Percentiles rank a stretch among this genome's conserved stretches.
Conservation (phyloP, 1,139 yeast genomes). For the Suzukiozyma palmioleophila region DNA sequence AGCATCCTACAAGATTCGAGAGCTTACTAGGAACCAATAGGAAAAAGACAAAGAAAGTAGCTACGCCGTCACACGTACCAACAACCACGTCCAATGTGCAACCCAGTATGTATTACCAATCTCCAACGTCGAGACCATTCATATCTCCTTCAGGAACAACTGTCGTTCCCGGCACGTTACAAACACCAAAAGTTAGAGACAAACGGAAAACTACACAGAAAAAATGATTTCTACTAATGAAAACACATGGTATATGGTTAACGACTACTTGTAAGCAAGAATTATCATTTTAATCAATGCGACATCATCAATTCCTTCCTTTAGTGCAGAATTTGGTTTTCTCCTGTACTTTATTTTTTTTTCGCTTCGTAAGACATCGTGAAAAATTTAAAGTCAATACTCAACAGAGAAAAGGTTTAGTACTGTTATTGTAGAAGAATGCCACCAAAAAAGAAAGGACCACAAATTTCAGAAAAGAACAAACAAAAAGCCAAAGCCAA, state of each 20-base stretch:
- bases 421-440: slow-evolving; percentile 21
- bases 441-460: slow-evolving; percentile 72
- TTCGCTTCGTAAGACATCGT: slow-evolving; percentile 1
- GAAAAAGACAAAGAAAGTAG: slow-evolving; percentile 22
- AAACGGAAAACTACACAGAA: slow-evolving; percentile 6
- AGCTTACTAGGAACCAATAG: slow-evolving; percentile 22
- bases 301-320: not conserved
- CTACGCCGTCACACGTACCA: slow-evolving; percentile 5
- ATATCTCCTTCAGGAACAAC: slow-evolving; percentile 1
- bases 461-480: slow-evolving; percentile 51
- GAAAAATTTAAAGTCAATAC: slow-evolving; percentile 3
- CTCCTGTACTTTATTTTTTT: not conserved
- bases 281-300: no score
- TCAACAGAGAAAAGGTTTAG: not conserved
- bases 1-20: slow-evolving; percentile 20
- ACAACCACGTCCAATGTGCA: slow-evolving; percentile 12
- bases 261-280: no score
- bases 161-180: slow-evolving; percentile 5
- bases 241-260: no score
- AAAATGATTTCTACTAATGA: not conserved
- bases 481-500: slow-evolving; percentile 68
- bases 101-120: slow-evolving; percentile 2
- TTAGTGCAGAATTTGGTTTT: not conserved
- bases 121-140: slow-evolving; percentile 1
- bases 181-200: slow-evolving; percentile 5